A percentile compares a stretch with the other conserved stretches of the same genome.
Evolutionary conservation across 306 rosid species (phyloP).

Genomic region (Glycyrrhiza uralensis): DNA sequence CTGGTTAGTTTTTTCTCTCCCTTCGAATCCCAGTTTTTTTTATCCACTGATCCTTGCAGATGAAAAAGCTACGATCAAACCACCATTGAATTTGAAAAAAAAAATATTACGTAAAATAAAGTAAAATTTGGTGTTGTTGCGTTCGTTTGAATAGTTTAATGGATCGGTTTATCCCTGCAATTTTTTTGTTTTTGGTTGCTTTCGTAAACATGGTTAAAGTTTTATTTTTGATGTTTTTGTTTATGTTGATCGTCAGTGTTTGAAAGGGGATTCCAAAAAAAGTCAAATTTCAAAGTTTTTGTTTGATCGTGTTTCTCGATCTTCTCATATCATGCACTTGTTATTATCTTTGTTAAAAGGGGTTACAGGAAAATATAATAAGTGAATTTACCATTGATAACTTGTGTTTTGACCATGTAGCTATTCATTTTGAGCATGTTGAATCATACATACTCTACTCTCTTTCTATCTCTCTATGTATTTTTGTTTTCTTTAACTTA

Average conservation of each 20-base stretch:
- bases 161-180: neutral
- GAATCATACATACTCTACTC: neutral
- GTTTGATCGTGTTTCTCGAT: neutral
- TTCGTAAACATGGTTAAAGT: neutral
- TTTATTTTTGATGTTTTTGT: neutral
- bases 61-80: neutral
- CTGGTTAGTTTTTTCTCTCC: constrained; percentile 38
- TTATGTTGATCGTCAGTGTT: neutral
- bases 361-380: neutral
- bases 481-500: neutral
- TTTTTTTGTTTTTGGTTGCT: neutral
- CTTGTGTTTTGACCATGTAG: neutral
- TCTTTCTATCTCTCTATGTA: neutral
- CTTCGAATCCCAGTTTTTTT: neutral
- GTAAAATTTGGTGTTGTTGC: neutral
- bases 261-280: neutral
- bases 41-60: neutral
- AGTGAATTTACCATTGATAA: neutral
- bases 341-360: neutral
- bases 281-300: neutral
- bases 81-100: neutral
- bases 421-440: neutral
- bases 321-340: neutral
- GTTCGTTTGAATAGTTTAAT: neutral
- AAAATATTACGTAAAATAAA: neutral